These are phyloP conservation scores for Radiomyces spectabilis DNA, from an alignment of 192 early-diverging fungal genomes.

Conservation along the genomic window DNA sequence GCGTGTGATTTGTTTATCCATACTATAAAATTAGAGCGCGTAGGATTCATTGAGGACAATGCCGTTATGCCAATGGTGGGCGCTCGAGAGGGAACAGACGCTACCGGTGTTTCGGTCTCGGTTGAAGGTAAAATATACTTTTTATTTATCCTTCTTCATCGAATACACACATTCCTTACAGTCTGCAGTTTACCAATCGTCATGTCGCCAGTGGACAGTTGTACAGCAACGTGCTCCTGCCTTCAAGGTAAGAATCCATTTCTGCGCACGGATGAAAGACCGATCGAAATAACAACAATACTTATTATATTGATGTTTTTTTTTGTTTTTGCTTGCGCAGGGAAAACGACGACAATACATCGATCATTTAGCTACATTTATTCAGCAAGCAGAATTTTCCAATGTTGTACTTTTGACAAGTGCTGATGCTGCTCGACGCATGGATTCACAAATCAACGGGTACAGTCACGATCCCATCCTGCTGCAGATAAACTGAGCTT, in stretches of 20 bases:
- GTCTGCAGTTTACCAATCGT: constrained; percentile 53
- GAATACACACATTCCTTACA: background rate
- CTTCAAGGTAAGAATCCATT: constrained; percentile 18
- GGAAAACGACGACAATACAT: constrained; percentile 39
- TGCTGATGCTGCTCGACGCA: constrained; percentile 56
- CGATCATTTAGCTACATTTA: constrained; percentile 50
- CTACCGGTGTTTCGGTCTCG: constrained; percentile 32
- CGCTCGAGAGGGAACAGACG: constrained; percentile 24
- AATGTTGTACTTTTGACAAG: constrained; percentile 55
- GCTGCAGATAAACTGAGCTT: too few species aligned
- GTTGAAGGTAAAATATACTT: constrained; percentile 30
- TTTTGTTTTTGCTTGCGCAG: too few species aligned
- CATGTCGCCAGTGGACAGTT: constrained; percentile 53
- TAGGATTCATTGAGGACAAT: constrained; percentile 56
- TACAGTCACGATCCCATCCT: too few species aligned
- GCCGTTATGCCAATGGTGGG: constrained; percentile 55
- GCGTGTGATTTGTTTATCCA: constrained; percentile 60
- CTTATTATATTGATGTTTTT: too few species aligned
- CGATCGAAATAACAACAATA: background rate
- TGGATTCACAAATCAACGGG: constrained; percentile 53
- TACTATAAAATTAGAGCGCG: constrained; percentile 47
- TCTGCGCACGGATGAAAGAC: background rate
- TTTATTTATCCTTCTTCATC: background rate
- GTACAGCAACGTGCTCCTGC: constrained; percentile 66
- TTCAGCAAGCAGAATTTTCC: constrained; percentile 39